phyloP scores from a whole-genome alignment of 192 early-diverging fungal species.

The Coemansia sp. region DNA sequence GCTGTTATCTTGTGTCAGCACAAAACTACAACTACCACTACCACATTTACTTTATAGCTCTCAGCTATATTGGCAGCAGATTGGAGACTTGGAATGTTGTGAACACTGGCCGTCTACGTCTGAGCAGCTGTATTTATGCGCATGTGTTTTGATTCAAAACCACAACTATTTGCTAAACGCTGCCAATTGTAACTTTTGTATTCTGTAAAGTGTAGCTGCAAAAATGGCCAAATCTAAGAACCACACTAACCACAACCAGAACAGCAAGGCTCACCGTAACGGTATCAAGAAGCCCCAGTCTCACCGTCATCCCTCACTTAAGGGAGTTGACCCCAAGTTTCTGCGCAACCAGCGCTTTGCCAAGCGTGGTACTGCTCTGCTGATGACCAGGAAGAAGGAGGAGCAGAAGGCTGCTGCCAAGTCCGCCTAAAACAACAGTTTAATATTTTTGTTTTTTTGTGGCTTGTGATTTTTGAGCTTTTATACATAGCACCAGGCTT shows the following conservation, averaged over 20 bases:
- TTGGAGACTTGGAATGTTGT: not conserved
- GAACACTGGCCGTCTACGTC: not conserved
- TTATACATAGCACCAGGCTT: not conserved
- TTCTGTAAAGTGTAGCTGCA: not conserved
- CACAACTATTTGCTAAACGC: not conserved
- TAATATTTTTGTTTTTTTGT: not conserved
- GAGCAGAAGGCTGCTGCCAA: slow-evolving; percentile 35
- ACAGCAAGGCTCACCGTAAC: slow-evolving; percentile 99
- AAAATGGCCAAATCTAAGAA: slow-evolving; percentile 93
- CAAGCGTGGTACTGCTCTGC: slow-evolving; percentile 58
- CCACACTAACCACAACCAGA: slow-evolving; percentile 99
- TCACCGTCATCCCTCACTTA: slow-evolving; percentile 84
- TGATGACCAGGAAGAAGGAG: slow-evolving; percentile 40
- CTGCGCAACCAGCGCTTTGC: slow-evolving; percentile 97
- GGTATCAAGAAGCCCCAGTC: slow-evolving; percentile 98
- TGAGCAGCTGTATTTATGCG: not conserved
- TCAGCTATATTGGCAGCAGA: too few species aligned
- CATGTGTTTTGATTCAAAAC: not conserved
- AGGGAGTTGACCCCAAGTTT: slow-evolving; percentile 94
- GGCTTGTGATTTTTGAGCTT: not conserved
- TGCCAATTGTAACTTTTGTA: not conserved
- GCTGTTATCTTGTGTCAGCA: not conserved
- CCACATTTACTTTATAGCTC: too few species aligned
- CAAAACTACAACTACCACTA: not conserved
- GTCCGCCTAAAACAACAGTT: slow-evolving; percentile 18